phyloP scores from a whole-genome alignment of 2,329 filamentous ascomycete species.

The Alternaria triticina region DNA sequence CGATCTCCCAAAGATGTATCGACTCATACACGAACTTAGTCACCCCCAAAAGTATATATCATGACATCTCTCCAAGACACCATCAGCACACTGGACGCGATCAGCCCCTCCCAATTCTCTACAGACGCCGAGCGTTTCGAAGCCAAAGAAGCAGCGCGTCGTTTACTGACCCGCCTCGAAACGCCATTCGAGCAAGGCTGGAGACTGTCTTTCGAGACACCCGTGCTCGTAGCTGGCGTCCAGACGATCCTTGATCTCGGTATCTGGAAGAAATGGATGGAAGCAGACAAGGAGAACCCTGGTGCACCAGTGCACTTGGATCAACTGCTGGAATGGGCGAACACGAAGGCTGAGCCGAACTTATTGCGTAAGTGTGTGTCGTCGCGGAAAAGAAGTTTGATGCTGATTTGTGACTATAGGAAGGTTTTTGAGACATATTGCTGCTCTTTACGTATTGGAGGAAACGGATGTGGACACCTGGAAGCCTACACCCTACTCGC shows the following conservation, averaged over 20 bases:
- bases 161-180: conserved; percentile 3
- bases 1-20: no score
- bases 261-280: conserved; percentile 8
- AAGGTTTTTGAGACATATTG: background rate
- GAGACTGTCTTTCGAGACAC: conserved; percentile 5
- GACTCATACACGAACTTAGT: background rate
- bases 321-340: conserved; percentile 2
- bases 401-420: background rate
- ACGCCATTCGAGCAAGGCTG: conserved; percentile 6
- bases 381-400: no score
- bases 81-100: background rate
- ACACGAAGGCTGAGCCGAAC: background rate
- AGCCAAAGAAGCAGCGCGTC: conserved; percentile 6
- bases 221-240: conserved; percentile 1
- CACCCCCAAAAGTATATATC: background rate
- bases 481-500: conserved; percentile 9
- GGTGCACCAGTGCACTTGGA: background rate
- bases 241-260: conserved; percentile 1
- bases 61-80: background rate
- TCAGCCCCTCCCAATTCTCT: background rate
- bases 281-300: background rate
- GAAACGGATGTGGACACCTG: conserved; percentile 4
- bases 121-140: conserved; percentile 1
- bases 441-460: conserved; percentile 3
- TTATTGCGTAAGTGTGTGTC: background rate